Base-by-base conservation (phyloP, 768 basidiomycete species). In the Vishniacozyma victoriae region DNA sequence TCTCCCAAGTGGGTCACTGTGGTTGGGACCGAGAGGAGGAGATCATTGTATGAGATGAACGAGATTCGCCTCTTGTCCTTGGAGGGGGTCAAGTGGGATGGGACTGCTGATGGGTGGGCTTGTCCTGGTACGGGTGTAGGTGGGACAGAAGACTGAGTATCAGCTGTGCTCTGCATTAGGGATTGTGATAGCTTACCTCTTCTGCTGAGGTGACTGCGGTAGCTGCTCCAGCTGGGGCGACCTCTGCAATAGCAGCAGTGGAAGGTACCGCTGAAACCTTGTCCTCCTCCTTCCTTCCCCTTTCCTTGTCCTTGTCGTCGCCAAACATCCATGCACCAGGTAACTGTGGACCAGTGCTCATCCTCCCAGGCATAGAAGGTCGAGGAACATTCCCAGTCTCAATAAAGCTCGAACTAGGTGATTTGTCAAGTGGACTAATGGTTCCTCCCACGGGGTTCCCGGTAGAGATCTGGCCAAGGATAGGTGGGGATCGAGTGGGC, bases 11-110 rank as follows among this genome's bases (percentile, higher is more conserved):
- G 79, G 35, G 83, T 78, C 12, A 82, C 81, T 9, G 83, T 77
- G 0, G 82, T 76, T 0, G 90, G 90, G 0, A 86, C 81, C 0
- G 83, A 85, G 0, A 84, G 75, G 35, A 92, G 80, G 2, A 92
- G 78, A 70, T 92, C 89, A 22, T 83, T 79, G 70, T 91, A 91
- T 3, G 87, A 86, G 73, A 92, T 79, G 76, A 91, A 93, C 0
- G 87, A 90, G 44, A 71, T 67, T 14, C 70, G 67, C 23, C 63
- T 60, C 33, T 51, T 53, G 39, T 57, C 54, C 48, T 56, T 48
- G 39, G 49, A 46, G 11, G 55, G 52, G 12, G 54, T 41, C 48
- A 62, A 51, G 46, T 58, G 62, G 19, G 56, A 46, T 14, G 59
- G 57, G 27, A 67, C 25, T n/a, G 64, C 52, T n/a, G 50, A 16